These are phyloP conservation scores for Gonapodya prolifera DNA, from an alignment of 192 early-diverging fungal species.

Conservation along the genomic window DNA sequence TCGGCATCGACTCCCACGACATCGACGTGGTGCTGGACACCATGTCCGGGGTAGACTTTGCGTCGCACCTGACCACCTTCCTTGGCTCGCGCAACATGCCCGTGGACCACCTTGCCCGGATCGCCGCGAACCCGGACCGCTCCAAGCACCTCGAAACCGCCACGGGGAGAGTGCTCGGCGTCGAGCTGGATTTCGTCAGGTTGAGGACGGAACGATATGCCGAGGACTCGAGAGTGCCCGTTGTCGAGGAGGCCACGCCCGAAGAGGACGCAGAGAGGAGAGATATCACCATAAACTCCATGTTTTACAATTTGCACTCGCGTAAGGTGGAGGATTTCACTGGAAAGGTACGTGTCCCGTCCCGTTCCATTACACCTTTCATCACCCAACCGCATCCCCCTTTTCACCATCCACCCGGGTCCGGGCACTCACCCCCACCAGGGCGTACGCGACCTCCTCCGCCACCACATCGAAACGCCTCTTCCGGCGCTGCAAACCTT, in stretches of 20 bases:
- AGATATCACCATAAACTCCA: conserved; percentile 95
- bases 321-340: conserved; percentile 77
- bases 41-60: conserved; percentile 90
- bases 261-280: conserved; percentile 80
- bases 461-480: conserved; percentile 77
- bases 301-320: conserved; percentile 94
- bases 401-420: too few species aligned
- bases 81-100: conserved; percentile 18
- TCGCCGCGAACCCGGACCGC: conserved; percentile 82
- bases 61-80: conserved; percentile 53
- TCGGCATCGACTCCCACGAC: conserved; percentile 75
- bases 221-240: conserved; percentile 68
- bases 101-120: conserved; percentile 54
- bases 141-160: conserved; percentile 98
- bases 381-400: too few species aligned
- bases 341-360: conserved; percentile 16
- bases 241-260: conserved; percentile 56
- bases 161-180: conserved; percentile 64
- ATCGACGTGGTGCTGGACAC: conserved; percentile 87
- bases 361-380: background rate
- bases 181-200: conserved; percentile 88
- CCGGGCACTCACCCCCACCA: conserved; percentile 4
- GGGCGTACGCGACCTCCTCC: conserved; percentile 60
- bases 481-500: conserved; percentile 79
- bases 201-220: conserved; percentile 83